phyloP scores from a whole-genome alignment of 352 stramenopile genomes.

The Phytophthora meadii region DNA sequence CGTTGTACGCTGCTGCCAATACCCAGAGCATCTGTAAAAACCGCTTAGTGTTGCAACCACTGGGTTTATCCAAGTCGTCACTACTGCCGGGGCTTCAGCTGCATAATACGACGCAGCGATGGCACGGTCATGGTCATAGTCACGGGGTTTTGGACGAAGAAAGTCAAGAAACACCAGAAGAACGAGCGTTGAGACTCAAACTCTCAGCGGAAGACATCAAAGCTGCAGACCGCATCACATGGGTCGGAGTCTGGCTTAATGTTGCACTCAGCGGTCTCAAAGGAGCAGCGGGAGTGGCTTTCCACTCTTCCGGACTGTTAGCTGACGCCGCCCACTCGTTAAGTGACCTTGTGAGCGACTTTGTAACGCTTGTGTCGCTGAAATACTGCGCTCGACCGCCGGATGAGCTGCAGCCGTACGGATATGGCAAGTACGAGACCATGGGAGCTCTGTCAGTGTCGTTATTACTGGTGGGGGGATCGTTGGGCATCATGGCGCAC shows the following conservation, averaged over 20 bases:
- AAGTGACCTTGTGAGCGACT: conserved; percentile 95
- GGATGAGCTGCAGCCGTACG: conserved; percentile 88
- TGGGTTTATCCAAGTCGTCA: conserved; percentile 4
- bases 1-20: conserved; percentile 10
- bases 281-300: conserved; percentile 72
- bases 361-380: conserved; percentile 93
- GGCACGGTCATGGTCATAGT: conserved; percentile 50
- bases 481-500: conserved; percentile 69
- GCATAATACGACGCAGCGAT: conserved; percentile 25
- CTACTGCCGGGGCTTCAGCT: conserved; percentile 11
- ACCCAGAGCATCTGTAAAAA: background rate
- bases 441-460: conserved; percentile 71
- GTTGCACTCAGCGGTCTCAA: conserved; percentile 69
- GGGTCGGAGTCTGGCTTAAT: conserved; percentile 74
- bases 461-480: conserved; percentile 68
- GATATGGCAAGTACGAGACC: conserved; percentile 82
- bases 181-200: conserved; percentile 29
- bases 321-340: conserved; percentile 95
- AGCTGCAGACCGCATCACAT: conserved; percentile 72
- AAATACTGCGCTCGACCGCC: conserved; percentile 92
- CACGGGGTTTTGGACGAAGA: conserved; percentile 41
- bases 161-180: conserved; percentile 36
- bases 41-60: background rate
- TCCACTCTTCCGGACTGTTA: conserved; percentile 91
- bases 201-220: conserved; percentile 46